Evolutionary conservation across 2,329 filamentous ascomycete species (phyloP).

Genomic region (Sporothrix phasma): DNA sequence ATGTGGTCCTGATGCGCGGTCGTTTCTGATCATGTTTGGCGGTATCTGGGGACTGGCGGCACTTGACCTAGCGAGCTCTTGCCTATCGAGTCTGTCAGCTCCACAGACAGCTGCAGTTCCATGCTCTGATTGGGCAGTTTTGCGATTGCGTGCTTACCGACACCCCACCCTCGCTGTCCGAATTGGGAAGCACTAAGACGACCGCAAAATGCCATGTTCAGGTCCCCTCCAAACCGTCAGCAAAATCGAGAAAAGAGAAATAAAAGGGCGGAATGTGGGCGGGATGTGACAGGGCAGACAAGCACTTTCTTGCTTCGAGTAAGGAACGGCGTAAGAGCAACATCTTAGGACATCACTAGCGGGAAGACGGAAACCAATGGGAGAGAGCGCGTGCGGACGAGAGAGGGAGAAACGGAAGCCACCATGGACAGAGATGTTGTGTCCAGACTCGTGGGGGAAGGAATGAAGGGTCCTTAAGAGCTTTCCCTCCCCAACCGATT

Average conservation of each 20-base stretch:
- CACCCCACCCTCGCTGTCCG: conserved; percentile 10
- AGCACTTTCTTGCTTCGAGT: neutral
- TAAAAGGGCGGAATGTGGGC: neutral
- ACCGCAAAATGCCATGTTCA: neutral
- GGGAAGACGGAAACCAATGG: neutral
- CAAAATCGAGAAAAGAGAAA: neutral
- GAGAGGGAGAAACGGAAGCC: neutral
- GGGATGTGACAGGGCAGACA: neutral
- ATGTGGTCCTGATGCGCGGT: neutral
- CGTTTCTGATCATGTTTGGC: neutral
- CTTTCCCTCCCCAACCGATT: neutral
- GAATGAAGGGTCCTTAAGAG: neutral
- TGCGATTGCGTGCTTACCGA: conserved; percentile 14
- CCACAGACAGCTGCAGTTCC: conserved; percentile 1
- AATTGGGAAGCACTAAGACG: conserved; percentile 9
- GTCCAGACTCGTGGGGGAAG: conserved; percentile 3
- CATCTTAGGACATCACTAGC: neutral
- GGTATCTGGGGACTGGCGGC: neutral
- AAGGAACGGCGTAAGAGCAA: neutral
- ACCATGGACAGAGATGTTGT: conserved; percentile 5
- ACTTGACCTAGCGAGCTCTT: conserved; percentile 5
- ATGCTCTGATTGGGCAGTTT: conserved; percentile 8
- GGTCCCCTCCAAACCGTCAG: neutral
- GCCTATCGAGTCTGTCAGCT: neutral
- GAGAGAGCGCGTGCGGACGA: neutral